Base-by-base conservation (phyloP, 768 basidiomycete genomes). In the Peribolospora baueri region DNA sequence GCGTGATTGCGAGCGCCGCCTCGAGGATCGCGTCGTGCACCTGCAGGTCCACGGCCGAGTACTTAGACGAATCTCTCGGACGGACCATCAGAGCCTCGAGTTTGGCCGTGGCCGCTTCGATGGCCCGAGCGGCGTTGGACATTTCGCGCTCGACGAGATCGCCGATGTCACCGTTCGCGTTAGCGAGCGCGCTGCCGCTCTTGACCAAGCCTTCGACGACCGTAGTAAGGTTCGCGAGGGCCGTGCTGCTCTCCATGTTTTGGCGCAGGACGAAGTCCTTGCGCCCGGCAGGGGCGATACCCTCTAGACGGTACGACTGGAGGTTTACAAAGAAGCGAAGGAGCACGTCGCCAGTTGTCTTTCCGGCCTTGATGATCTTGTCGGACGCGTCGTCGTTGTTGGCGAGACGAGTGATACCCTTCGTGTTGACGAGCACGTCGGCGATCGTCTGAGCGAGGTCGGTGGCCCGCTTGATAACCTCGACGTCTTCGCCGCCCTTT, bases 11-110 rank as follows among this genome's bases (percentile, higher is more conserved):
- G 71, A 97, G 75, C 4, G 93, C 85, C 6, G 91, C 81, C 10
- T 81, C 73, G 47, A 98, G 77, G 65, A 98, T 98, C 9, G 93
- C 84, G 66, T 98, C 93, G 71, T 98, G 93, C 48, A 98, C 91
- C 68, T 95, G 84, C 4, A 97, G 67, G 65, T 98, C 91, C 54
- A 95, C 75, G 5, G 86, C 83, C 58, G 78, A 86, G 74, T 81
- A 86, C 53, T 84, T 78, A n/a, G 74, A 73, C 0, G 81, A 76
- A 67, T 93, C 87, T 57, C 80, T 81, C 4, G 88, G 88, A 39
- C 88, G 81, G 37, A 80, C 72, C 76, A 95, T 93, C 65, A 98
- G 80, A 60, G 81, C 76, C 66, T 91, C 84, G 38, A 98, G 69
- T 46, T 87, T 82, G 65, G 78, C 75, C 0, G 90, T 97, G 7